A percentile compares a stretch with the other conserved stretches of the same genome.
These are phyloP conservation scores for Reutealis trisperma DNA, from an alignment of 345 rosid genomes.

Conservation along the genomic window DNA sequence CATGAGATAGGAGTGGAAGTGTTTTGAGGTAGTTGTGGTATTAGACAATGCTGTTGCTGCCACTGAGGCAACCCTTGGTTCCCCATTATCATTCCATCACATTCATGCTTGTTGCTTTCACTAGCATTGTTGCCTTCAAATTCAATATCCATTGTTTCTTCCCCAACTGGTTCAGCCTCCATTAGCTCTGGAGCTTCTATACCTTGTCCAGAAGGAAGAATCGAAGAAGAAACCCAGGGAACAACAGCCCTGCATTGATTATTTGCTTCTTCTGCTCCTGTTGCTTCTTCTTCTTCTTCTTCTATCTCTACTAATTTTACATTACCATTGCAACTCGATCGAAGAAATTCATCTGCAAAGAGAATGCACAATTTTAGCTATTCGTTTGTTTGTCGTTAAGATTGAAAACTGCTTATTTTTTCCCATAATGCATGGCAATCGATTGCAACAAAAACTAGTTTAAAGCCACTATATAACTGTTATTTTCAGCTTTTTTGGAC, in stretches of 20 bases:
- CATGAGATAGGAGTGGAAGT: constrained; percentile 54
- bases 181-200: constrained; percentile 32
- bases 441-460: too few species aligned
- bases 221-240: constrained; percentile 51
- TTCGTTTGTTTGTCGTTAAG: too few species aligned
- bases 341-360: constrained; percentile 39
- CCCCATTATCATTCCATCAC: constrained; percentile 8
- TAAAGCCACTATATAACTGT: too few species aligned
- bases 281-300: constrained; percentile 1
- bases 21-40: constrained; percentile 45
- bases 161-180: constrained; percentile 56
- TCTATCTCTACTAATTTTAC: constrained; percentile 16
- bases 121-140: constrained; percentile 12
- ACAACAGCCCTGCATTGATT: constrained; percentile 50
- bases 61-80: constrained; percentile 37
- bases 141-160: constrained; percentile 60
- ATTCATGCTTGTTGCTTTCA: constrained; percentile 4
- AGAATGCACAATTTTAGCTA: neutral
- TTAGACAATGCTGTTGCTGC: constrained; percentile 62
- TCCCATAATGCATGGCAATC: too few species aligned
- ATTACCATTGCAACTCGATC: constrained; percentile 5
- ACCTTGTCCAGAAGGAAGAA: constrained; percentile 5
- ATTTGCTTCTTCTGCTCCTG: neutral
- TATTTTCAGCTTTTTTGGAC: too few species aligned
- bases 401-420: neutral